Evolutionary conservation across 208 protist species (phyloP), one percentile per base, ranked within the genome.

Genomic region (Leishmania tarentolae): DNA sequence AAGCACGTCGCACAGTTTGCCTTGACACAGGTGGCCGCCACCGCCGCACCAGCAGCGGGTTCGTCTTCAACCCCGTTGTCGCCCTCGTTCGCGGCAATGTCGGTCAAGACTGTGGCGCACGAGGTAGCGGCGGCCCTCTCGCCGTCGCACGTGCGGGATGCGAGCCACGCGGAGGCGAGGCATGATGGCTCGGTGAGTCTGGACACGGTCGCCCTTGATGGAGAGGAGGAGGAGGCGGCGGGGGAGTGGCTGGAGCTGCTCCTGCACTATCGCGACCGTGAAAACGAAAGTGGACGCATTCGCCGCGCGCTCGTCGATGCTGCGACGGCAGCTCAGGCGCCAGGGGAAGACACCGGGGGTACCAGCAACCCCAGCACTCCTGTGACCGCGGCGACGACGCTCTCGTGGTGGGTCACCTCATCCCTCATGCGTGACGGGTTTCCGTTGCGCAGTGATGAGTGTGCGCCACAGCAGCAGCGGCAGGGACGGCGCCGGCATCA

Each of bases 221-320:
- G 21, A 13, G 63, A 74, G 47, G 61, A 73, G 65, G 61, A 59
- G 47, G 81, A 80, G 37, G 81, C 53, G 46, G 81, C 74, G 52
- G 82, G 42, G 42, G 82, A 88, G 79, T 88, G 85, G 85, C 11
- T 88, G 13, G 76, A 86, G 59, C 42, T 86, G 46, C 82, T 88
- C 6, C 79, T 88, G 35, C 85, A 85, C 71, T 83, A 79, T 63
- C 85, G 85, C 52, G 86, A 89, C 35, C 83, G 86, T 9, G 83
- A 89, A 46, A 89, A 89, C 69, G 83, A 89, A 24, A 24, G 76
- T 15, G 35, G 53, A 1, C 82, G 82, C 47, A 80, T 85, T 17
- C 82, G 71, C 17, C 75, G 72, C 42, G 57, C 76, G 0, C 19
- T 77, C 47, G 59, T 28, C 1, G 66, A 79, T 11, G 53, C 80